Base-by-base conservation (phyloP, 371 early-diverging fungal species). In the Mucor mucedo region DNA sequence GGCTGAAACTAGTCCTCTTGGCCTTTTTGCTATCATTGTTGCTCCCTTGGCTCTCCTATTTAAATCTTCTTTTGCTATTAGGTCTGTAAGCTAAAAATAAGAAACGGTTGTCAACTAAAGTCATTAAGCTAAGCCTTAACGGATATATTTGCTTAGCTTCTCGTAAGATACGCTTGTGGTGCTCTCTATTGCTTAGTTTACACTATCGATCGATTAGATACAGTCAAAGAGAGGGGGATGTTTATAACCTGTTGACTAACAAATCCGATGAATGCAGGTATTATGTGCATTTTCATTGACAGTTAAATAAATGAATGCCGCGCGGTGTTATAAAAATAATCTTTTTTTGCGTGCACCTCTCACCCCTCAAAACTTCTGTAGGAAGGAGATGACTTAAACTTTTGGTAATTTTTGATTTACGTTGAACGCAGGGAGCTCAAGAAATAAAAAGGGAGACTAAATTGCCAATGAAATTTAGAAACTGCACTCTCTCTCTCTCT, bases 1-100 rank as follows among this genome's bases (percentile, higher is more conserved):
- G 61, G 41, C 61, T 49, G 35, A 61, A 47, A 21, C n/a, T 11
- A 50, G 44, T 42, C 44, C 13, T 42, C 44, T 42, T n/a, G n/a
- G 44, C 44, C 44, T 42, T 42, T 42, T 42, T 35, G 4, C 9
- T 35, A 35, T 35, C 35, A 35, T 35, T 35, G 35, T 35, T 41
- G 42, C 28, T 2, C 39, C 28, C 14, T 40, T 55, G 21, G 21
- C 21, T 8, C 8, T 42, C 28, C 13, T 42, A n/a, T 52, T 40
- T 55, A 41, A 28, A 41, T 29, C 7, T 28, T 39, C 16, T 54
- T 35, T 39, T 38, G 33, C 33, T 21, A 21, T 21, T 21, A 21
- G 21, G 21, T 21, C 21, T 21, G 21, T 21, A 21, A 21, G 21
- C 21, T 21, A 21, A 35, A 35, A 35, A 35, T 6, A 35, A 35